Evolutionary conservation across 345 rosid species (phyloP).

Genomic region (Hirschfeldia incana): DNA sequence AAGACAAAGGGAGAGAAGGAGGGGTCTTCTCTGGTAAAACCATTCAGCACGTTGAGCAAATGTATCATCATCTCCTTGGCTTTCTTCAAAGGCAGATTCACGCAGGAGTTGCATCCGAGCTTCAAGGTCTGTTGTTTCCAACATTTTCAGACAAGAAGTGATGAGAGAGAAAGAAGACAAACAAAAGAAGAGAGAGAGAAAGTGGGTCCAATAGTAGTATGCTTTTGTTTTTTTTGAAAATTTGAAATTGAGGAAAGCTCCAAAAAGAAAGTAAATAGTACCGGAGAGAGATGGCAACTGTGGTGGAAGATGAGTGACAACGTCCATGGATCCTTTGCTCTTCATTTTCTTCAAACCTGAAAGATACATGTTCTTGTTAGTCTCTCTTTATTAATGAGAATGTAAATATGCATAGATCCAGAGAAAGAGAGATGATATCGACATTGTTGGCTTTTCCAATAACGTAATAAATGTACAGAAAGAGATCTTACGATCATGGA

Average conservation of each 20-base stretch:
- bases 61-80: constrained; percentile 48
- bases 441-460: constrained; percentile 22
- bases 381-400: not conserved
- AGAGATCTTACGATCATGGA: constrained; percentile 1
- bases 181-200: constrained; percentile 6
- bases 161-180: constrained; percentile 27
- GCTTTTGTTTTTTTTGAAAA: constrained; percentile 34
- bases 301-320: constrained; percentile 6
- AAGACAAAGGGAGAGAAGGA: constrained; percentile 54
- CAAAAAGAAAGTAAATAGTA: constrained; percentile 26
- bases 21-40: constrained; percentile 69
- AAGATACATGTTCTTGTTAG: constrained; percentile 15
- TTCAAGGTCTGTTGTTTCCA: constrained; percentile 52
- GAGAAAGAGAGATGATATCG: constrained; percentile 14
- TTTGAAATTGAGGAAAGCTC: constrained; percentile 34
- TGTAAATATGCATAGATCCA: constrained; percentile 13
- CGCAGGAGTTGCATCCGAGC: constrained; percentile 52
- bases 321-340: constrained; percentile 31
- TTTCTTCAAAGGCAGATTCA: constrained; percentile 36
- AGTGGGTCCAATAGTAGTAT: constrained; percentile 31
- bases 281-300: constrained; percentile 41
- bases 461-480: constrained; percentile 30
- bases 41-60: constrained; percentile 71
- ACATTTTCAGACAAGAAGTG: constrained; percentile 17
- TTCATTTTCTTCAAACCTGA: constrained; percentile 34